These are phyloP conservation scores for Mycena belliarum DNA, from an alignment of 768 basidiomycete species.

Conservation along the genomic window DNA sequence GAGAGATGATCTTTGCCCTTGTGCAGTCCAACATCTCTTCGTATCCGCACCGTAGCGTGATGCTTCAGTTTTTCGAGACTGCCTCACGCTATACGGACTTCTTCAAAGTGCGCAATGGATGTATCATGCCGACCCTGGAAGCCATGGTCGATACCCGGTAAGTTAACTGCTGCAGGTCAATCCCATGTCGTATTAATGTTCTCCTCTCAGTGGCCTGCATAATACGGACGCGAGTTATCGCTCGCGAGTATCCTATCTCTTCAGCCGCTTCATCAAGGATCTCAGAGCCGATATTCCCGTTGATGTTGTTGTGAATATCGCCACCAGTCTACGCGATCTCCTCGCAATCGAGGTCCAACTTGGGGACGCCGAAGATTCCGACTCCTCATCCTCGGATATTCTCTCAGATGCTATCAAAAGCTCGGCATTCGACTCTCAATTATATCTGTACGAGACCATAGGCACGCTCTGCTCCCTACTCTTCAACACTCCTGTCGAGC, in stretches of 20 bases:
- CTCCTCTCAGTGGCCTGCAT: constrained; percentile 74
- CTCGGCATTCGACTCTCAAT: constrained; percentile 82
- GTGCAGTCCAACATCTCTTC: constrained; percentile 80
- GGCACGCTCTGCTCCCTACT: constrained; percentile 85
- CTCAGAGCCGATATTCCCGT: constrained; percentile 73
- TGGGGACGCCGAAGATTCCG: constrained; percentile 75
- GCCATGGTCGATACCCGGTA: constrained; percentile 86
- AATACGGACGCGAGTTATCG: constrained; percentile 69
- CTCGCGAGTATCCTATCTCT: constrained; percentile 86
- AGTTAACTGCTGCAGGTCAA: constrained; percentile 26
- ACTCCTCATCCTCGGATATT: constrained; percentile 51
- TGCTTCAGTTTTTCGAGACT: constrained; percentile 92
- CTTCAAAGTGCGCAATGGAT: constrained; percentile 91
- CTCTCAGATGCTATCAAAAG: constrained; percentile 80
- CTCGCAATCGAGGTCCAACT: constrained; percentile 74
- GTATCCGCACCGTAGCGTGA: constrained; percentile 83
- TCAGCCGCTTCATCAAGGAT: constrained; percentile 89
- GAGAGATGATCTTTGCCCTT: constrained; percentile 84
- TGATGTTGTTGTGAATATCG: constrained; percentile 68
- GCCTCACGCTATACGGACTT: constrained; percentile 93
- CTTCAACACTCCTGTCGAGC: constrained; percentile 64
- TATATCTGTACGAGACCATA: constrained; percentile 92
- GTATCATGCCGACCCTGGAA: constrained; percentile 83
- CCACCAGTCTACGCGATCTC: constrained; percentile 76
- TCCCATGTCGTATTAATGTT: background rate